Base-by-base conservation (phyloP, 352 stramenopile species). In the Phytophthora palmivora region DNA sequence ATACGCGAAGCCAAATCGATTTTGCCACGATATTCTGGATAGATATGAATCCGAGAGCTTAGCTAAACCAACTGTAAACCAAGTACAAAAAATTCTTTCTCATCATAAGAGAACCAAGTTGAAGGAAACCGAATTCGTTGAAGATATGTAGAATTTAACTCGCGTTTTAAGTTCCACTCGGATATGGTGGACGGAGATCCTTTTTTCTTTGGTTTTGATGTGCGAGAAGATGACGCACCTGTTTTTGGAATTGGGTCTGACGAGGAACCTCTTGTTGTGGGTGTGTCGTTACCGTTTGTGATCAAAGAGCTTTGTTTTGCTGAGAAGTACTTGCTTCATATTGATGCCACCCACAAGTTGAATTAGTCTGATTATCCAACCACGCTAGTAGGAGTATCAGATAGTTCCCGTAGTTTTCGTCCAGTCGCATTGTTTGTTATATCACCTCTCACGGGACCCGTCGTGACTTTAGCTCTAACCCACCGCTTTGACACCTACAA, bases 361-460 rank as follows among this genome's bases (percentile, higher is more conserved):
- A 47, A 57, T n/a, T 10, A 47, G 49, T 47, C 49, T 28, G 34
- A 36, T 15, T 57, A 57, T 18, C 49, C 36, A 19, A 47, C 49
- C 6, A 45, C 37, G 12, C 4, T 11, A n/a, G n/a, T n/a, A n/a
- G n/a, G n/a, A n/a, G n/a, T n/a, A n/a, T n/a, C n/a, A n/a, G n/a
- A n/a, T n/a, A n/a, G n/a, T n/a, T n/a, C n/a, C n/a, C n/a, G n/a
- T n/a, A 43, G 37, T 16, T 43, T 43, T 43, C n/a, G 24, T 11
- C 37, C 43, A 21, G 42, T 49, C 6, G 39, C 39, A 22, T 6
- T 43, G 4, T 43, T 43, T 11, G 37, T 43, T 2, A 43, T 8
- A 4, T 22, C 37, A 12, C 37, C 21, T 24, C n/a, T 43, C n/a
- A 24, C 37, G 15, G 37, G 14, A 6, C n/a, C 37, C 1, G 37